A percentile compares a stretch with the other conserved stretches of the same genome.
Conservation (phyloP, 139 green algal species). For the Volvox africanus region DNA sequence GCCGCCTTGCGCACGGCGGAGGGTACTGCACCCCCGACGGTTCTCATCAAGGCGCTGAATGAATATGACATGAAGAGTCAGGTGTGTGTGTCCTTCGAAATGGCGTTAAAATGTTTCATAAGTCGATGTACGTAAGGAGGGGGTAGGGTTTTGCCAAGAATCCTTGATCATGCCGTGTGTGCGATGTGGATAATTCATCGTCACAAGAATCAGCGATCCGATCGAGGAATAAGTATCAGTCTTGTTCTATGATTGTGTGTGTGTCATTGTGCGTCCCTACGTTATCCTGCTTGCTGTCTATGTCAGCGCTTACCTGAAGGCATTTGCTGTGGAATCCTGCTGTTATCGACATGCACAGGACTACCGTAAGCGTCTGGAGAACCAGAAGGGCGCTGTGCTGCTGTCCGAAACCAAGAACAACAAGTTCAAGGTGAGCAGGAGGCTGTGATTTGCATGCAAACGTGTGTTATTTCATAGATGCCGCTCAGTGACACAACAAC, state of each 20-base stretch:
- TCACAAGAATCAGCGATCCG: too few species aligned
- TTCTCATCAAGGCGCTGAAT: constrained; percentile 95
- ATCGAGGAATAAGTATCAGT: too few species aligned
- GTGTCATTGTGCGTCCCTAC: background rate
- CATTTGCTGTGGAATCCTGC: background rate
- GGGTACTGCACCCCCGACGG: constrained; percentile 60
- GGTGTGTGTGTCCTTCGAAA: constrained; percentile 28
- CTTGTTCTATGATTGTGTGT: too few species aligned
- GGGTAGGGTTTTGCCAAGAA: too few species aligned
- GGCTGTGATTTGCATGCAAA: background rate
- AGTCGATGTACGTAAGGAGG: too few species aligned
- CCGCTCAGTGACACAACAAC: too few species aligned
- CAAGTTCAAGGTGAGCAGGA: constrained; percentile 88
- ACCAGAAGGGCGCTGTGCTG: constrained; percentile 95
- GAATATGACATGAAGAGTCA: constrained; percentile 90
- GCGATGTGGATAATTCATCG: too few species aligned
- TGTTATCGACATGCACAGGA: constrained; percentile 69
- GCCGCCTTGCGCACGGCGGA: constrained; percentile 60
- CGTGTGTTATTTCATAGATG: too few species aligned
- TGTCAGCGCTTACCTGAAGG: background rate
- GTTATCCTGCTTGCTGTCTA: background rate
- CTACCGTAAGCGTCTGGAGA: constrained; percentile 97
- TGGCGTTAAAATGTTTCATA: background rate
- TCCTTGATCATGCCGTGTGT: too few species aligned
- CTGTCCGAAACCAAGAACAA: constrained; percentile 99